These are phyloP conservation scores for Ophiostoma ulmi DNA, from an alignment of 2,329 filamentous ascomycete genomes.

Conservation along the genomic window DNA sequence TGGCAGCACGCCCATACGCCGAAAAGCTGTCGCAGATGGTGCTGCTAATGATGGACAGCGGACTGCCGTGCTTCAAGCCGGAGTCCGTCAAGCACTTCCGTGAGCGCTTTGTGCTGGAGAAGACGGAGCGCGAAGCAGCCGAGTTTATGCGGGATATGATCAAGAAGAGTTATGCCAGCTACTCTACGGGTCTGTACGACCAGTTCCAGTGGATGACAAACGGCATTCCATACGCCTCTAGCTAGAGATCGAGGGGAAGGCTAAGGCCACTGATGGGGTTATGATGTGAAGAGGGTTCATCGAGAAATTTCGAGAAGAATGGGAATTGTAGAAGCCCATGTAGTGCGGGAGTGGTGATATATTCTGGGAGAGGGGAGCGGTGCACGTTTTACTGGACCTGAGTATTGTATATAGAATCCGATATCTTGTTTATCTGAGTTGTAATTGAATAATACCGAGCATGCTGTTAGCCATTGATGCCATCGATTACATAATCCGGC, in stretches of 20 bases:
- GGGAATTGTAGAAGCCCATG: background rate
- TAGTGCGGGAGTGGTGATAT: background rate
- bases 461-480: background rate
- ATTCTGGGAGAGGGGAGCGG: background rate
- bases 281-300: background rate
- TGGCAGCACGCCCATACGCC: slow-evolving; percentile 78
- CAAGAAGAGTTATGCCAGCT: slow-evolving; percentile 82
- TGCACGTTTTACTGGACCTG: background rate
- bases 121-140: slow-evolving; percentile 84
- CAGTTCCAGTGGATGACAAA: slow-evolving; percentile 66
- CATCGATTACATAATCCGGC: background rate
- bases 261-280: background rate
- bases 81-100: slow-evolving; percentile 89
- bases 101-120: slow-evolving; percentile 88
- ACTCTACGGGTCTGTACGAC: slow-evolving; percentile 92
- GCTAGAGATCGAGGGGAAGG: slow-evolving; percentile 20
- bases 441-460: background rate
- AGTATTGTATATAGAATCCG: background rate
- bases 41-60: slow-evolving; percentile 90
- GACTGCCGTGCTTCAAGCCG: slow-evolving; percentile 95
- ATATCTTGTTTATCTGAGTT: background rate
- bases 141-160: slow-evolving; percentile 89
- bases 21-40: slow-evolving; percentile 89
- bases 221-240: slow-evolving; percentile 29
- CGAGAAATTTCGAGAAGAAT: background rate